Evolutionary conservation across 2,329 filamentous ascomycete genomes (phyloP).

Genomic region (Fusarium sp.): DNA sequence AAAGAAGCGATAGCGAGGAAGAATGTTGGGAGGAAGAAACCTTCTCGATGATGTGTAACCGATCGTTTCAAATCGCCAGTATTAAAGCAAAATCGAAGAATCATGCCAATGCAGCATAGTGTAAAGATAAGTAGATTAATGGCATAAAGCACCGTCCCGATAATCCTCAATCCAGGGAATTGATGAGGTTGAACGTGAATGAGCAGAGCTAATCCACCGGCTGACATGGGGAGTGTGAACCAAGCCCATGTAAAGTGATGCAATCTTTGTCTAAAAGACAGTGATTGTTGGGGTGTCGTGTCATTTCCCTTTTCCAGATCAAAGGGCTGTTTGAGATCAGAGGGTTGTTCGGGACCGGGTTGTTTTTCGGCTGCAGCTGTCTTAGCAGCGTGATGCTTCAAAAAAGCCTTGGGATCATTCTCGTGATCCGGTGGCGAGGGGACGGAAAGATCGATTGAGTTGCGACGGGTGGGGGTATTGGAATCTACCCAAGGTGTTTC

Average conservation of each 20-base stretch:
- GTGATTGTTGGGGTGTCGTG: constrained; percentile 18
- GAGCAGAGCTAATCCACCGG: constrained; percentile 75
- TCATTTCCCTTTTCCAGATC: not conserved
- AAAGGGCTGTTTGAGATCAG: not conserved
- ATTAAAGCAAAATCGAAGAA: constrained; percentile 70
- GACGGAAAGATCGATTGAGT: constrained; percentile 29
- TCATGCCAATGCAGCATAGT: constrained; percentile 64
- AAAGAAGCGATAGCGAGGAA: constrained; percentile 76
- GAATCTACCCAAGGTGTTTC: constrained; percentile 43
- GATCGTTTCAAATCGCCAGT: constrained; percentile 65
- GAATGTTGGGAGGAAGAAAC: constrained; percentile 78
- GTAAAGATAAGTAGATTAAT: constrained; percentile 75
- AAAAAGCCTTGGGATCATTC: constrained; percentile 19
- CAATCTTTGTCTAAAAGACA: constrained; percentile 59
- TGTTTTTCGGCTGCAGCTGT: constrained; percentile 2
- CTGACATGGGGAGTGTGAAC: constrained; percentile 82
- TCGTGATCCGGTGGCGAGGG: constrained; percentile 24
- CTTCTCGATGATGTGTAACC: constrained; percentile 73
- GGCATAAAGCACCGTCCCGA: constrained; percentile 75
- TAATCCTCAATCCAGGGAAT: constrained; percentile 71
- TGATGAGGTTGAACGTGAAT: constrained; percentile 71
- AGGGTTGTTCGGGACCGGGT: constrained; percentile 14
- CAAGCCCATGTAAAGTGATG: constrained; percentile 77
- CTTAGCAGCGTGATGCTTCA: constrained; percentile 18
- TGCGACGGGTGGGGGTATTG: constrained; percentile 43